Base-by-base conservation (phyloP, 1,284 basidiomycete species). In the Omphalotus olearius region DNA sequence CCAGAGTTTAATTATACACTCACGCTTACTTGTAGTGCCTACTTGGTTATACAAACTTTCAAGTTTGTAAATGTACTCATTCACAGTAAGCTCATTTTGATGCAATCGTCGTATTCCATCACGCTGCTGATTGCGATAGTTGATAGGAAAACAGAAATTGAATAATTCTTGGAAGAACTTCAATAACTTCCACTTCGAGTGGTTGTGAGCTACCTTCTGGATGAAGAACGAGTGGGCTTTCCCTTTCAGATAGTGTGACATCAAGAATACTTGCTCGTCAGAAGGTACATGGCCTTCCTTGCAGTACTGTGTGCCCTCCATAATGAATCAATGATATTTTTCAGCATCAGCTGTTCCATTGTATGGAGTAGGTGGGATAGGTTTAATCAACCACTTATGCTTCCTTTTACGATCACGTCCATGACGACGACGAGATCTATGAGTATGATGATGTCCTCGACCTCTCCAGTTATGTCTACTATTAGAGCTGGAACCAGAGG, bases 1-100 rank as follows among this genome's bases (percentile, higher is more conserved):
- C 52, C 52, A 53, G 5, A 53, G 23, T 26, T 49, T 53, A 26
- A 53, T 49, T 7, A 48, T 47, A 7, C 14, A 16, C 20, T 48
- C 33, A 17, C 41, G 41, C 33, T 49, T 39, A n/a, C 47, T 43
- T 17, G 43, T n/a, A 23, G 33, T 17, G 4, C 52, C 52, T 9
- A 40, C 23, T 9, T 49, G 26, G 35, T 45, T 45, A 18, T 36
- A 28, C 16, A 53, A 39, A 6, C 16, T 45, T 10, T 38, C 42
- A 2, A 49, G 26, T 49, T 53, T 35, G 18, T 53, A 40, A 2
- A 37, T 35, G 36, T 53, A 53, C 20, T 53, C 52, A 13, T 26
- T 17, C 10, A 53, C 51, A 26, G 40, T 37, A 18, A 23, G 39
- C 9, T 33, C 26, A 3, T 23, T 33, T 28, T 53, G 52, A 6